These are phyloP conservation scores for Serpula lacrymans DNA, from an alignment of 768 basidiomycete species.

Conservation along the genomic window DNA sequence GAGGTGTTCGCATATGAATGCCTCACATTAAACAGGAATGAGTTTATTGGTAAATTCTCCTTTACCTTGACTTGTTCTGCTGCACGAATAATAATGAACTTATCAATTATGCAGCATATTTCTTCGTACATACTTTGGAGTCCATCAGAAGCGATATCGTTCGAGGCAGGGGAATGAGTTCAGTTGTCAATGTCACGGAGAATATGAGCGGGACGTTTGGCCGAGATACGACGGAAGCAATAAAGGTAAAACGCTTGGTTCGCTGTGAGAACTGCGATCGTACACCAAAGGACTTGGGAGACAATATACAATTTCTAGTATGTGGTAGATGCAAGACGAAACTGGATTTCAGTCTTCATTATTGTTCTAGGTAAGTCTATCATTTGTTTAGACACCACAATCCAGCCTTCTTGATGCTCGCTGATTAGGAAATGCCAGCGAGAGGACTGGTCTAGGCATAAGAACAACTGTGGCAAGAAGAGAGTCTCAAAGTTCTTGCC, in stretches of 20 bases:
- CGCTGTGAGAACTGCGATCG: constrained; percentile 18
- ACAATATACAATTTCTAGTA: constrained; percentile 15
- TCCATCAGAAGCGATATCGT: constrained; percentile 5
- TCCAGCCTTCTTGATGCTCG: background rate
- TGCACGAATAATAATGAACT: too few relatives aligned
- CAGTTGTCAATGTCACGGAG: constrained; percentile 2
- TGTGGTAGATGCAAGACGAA: constrained; percentile 19
- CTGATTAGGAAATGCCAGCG: constrained; percentile 14
- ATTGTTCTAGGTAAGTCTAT: constrained; percentile 15
- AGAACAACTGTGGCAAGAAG: constrained; percentile 15
- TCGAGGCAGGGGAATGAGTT: constrained; percentile 1
- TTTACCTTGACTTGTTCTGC: too few relatives aligned
- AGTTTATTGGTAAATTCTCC: constrained; percentile 16
- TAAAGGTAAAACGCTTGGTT: constrained; percentile 15
- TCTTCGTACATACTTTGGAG: background rate
- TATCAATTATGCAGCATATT: constrained; percentile 10
- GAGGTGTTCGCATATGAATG: constrained; percentile 6
- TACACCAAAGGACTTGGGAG: constrained; percentile 13
- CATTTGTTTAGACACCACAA: too few relatives aligned
- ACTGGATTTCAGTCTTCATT: constrained; percentile 13
- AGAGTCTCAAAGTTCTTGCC: constrained; percentile 13
- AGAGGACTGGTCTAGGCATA: constrained; percentile 15
- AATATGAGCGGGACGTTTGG: constrained; percentile 2
- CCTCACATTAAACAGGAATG: constrained; percentile 12
- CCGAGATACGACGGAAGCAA: too few relatives aligned